phyloP scores from a whole-genome alignment of 192 early-diverging fungal genomes.

The Pecoramyces ruminantium region DNA sequence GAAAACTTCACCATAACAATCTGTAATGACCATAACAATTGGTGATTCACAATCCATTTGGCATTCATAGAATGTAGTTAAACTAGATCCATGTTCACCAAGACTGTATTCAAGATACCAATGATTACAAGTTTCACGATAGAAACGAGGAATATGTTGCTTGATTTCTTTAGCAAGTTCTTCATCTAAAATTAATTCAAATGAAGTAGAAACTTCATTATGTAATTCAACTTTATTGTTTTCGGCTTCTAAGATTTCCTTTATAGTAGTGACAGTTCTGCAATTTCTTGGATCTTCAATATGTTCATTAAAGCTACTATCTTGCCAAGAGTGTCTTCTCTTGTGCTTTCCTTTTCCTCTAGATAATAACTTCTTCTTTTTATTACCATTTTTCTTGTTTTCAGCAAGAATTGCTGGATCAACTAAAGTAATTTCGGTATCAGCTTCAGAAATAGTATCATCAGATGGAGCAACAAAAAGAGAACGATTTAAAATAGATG shows the following conservation, averaged over 20 bases:
- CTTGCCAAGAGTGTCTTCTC: not conserved
- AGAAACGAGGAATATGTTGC: not conserved
- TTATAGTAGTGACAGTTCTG: not conserved
- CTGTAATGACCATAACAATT: not conserved
- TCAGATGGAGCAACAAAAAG: not conserved
- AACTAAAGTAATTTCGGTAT: not conserved
- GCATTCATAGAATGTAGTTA: not conserved
- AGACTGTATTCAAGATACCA: not conserved
- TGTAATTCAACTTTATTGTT: not conserved
- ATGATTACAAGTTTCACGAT: not conserved
- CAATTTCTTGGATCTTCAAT: not conserved
- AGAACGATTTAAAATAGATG: not conserved
- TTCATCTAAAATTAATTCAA: not conserved
- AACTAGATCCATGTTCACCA: not conserved
- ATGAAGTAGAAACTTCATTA: not conserved
- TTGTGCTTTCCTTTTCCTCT: not conserved
- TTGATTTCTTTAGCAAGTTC: not conserved
- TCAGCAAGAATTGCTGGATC: not conserved
- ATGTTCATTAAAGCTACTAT: not conserved
- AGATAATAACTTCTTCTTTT: not conserved
- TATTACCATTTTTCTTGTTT: not conserved
- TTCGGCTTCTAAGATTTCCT: not conserved
- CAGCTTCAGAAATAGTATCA: not conserved
- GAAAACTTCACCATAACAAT: not conserved
- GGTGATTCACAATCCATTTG: not conserved